These are phyloP conservation scores for Pichia cabralensis DNA, from an alignment of 805 yeast genomes.

Conservation along the genomic window DNA sequence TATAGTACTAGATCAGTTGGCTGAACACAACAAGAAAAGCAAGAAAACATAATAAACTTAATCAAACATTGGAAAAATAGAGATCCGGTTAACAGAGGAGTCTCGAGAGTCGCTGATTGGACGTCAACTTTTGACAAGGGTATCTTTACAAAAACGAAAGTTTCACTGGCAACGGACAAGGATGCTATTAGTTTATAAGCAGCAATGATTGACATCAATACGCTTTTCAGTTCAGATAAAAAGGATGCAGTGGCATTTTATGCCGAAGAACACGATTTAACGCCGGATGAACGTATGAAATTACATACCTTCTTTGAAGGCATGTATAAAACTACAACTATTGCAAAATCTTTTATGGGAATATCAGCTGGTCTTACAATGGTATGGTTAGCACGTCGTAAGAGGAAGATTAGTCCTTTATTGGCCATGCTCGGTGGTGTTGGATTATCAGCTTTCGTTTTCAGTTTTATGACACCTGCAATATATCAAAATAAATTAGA, in stretches of 20 bases:
- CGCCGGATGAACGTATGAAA: slow-evolving; percentile 30
- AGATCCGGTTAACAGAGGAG: too few relatives aligned
- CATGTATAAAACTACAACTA: slow-evolving; percentile 26
- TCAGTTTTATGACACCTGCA: slow-evolving; percentile 21
- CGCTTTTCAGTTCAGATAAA: too few relatives aligned
- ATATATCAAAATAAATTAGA: slow-evolving; percentile 26
- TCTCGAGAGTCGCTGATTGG: too few relatives aligned
- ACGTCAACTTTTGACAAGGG: too few relatives aligned
- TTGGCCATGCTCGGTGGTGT: slow-evolving; percentile 32
- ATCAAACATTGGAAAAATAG: too few relatives aligned
- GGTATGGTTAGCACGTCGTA: slow-evolving; percentile 32
- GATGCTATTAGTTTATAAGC: too few relatives aligned
- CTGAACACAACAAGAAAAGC: too few relatives aligned
- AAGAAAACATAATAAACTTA: too few relatives aligned
- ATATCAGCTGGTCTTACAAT: slow-evolving; percentile 31
- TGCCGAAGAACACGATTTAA: slow-evolving; percentile 35
- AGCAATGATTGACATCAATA: too few relatives aligned
- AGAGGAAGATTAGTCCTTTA: slow-evolving; percentile 29
- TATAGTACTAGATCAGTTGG: too few relatives aligned
- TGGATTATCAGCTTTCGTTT: slow-evolving; percentile 26
- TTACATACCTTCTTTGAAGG: slow-evolving; percentile 30
- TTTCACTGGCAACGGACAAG: too few relatives aligned
- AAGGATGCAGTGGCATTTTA: slow-evolving; percentile 38
- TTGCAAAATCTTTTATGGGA: slow-evolving; percentile 30
- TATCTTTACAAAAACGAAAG: too few relatives aligned